A percentile compares a stretch with the other conserved stretches of the same genome.
These are phyloP conservation scores for Hymenoscyphus occultus DNA, from an alignment of 2,329 filamentous ascomycete genomes.

Conservation along the genomic window DNA sequence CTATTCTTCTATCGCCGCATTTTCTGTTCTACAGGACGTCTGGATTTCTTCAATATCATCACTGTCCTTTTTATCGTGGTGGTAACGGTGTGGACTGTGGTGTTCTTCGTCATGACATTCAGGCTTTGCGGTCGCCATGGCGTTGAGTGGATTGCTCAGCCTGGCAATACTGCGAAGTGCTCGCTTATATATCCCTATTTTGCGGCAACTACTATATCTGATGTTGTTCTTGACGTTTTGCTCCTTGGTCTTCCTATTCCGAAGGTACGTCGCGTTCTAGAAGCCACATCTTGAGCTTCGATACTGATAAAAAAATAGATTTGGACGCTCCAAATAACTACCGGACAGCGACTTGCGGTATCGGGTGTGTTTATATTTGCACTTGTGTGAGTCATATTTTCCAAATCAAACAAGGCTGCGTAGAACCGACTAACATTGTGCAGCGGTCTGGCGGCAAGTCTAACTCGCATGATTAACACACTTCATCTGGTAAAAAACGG, in stretches of 20 bases:
- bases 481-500: not conserved
- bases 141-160: not conserved
- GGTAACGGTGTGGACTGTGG: not conserved
- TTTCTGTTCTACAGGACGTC: not conserved
- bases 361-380: not conserved
- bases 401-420: not conserved
- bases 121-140: not conserved
- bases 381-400: not conserved
- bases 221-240: not conserved
- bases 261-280: not conserved
- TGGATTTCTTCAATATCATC: not conserved
- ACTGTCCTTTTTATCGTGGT: not conserved
- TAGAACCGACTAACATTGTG: not conserved
- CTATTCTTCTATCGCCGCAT: not conserved
- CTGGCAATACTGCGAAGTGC: not conserved
- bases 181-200: not conserved
- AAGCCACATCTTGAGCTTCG: not conserved
- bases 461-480: not conserved
- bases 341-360: not conserved
- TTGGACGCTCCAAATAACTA: not conserved
- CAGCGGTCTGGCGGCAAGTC: not conserved
- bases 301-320: not conserved
- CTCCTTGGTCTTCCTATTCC: not conserved
- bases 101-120: not conserved
- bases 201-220: not conserved